Conservation (phyloP, 768 basidiomycete species). For the Peribolospora baueri region DNA sequence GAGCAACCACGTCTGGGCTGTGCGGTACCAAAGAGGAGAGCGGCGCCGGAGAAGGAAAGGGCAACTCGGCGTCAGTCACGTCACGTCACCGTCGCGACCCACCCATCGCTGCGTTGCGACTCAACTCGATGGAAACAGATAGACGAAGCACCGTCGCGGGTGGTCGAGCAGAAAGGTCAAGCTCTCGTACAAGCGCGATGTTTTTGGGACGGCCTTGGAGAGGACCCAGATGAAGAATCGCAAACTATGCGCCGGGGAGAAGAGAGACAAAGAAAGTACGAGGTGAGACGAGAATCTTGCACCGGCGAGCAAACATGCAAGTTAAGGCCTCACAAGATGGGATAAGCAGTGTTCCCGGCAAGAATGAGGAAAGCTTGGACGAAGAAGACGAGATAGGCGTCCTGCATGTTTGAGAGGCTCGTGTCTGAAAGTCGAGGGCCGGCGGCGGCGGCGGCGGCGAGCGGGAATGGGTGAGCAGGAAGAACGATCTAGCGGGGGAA, state of each 20-base stretch:
- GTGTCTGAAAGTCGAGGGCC: conserved; percentile 9
- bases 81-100: background rate
- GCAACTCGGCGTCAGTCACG: too few relatives aligned
- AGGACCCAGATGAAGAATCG: conserved; percentile 60
- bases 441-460: conserved; percentile 23
- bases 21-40: background rate
- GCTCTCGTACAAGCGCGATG: conserved; percentile 47
- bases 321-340: conserved; percentile 32
- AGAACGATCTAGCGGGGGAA: conserved; percentile 16
- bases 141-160: conserved; percentile 34
- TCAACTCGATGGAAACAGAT: conserved; percentile 10
- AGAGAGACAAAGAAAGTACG: background rate
- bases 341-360: conserved; percentile 74
- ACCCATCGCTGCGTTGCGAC: background rate
- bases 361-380: conserved; percentile 45
- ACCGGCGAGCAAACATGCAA: background rate
- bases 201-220: conserved; percentile 33
- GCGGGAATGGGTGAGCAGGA: too few relatives aligned
- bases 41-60: too few relatives aligned
- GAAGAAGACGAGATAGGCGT: conserved; percentile 25
- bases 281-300: background rate
- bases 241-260: conserved; percentile 26
- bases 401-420: conserved; percentile 21
- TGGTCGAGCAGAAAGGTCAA: conserved; percentile 82
- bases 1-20: conserved; percentile 11